Evolutionary conservation across 140 eudicot genomes (phyloP).

Genomic region (Anethum foeniculum): DNA sequence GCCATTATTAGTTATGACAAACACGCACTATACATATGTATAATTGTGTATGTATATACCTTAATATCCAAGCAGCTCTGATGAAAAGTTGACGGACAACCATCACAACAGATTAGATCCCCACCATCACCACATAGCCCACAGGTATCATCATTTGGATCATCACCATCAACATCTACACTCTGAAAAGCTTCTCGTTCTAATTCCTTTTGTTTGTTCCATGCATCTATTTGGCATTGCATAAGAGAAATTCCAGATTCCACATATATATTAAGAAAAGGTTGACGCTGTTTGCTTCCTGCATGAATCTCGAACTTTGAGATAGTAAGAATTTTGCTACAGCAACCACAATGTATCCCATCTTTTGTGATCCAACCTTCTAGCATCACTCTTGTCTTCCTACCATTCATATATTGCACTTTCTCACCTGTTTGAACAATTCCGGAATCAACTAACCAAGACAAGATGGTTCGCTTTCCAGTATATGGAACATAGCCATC

Average conservation of each 20-base stretch:
- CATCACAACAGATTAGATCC: conserved; percentile 94
- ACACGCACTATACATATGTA: conserved; percentile 7
- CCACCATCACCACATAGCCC: conserved; percentile 99
- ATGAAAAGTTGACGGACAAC: conserved; percentile 97
- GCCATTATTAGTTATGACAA: background rate
- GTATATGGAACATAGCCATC: conserved; percentile 62
- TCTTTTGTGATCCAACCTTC: conserved; percentile 98
- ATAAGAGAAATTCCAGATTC: conserved; percentile 68
- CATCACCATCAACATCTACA: conserved; percentile 72
- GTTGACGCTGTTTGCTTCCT: conserved; percentile 74
- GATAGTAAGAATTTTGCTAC: conserved; percentile 74
- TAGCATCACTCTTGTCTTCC: conserved; percentile 58
- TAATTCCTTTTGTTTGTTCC: conserved; percentile 77
- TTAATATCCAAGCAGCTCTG: conserved; percentile 80
- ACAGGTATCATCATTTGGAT: conserved; percentile 93
- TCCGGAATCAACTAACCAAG: conserved; percentile 81
- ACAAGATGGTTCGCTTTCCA: conserved; percentile 73
- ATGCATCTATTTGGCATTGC: conserved; percentile 83
- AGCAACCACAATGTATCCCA: conserved; percentile 91
- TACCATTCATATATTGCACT: conserved; percentile 79
- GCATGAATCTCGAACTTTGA: conserved; percentile 96
- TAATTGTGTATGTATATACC: conserved; percentile 33
- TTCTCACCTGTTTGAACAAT: conserved; percentile 54
- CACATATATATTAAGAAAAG: conserved; percentile 58
- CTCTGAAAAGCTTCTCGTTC: conserved; percentile 43